Evolutionary conservation across 108 stramenopile species (phyloP).

Genomic region (Cyclostephanos invisitatus): DNA sequence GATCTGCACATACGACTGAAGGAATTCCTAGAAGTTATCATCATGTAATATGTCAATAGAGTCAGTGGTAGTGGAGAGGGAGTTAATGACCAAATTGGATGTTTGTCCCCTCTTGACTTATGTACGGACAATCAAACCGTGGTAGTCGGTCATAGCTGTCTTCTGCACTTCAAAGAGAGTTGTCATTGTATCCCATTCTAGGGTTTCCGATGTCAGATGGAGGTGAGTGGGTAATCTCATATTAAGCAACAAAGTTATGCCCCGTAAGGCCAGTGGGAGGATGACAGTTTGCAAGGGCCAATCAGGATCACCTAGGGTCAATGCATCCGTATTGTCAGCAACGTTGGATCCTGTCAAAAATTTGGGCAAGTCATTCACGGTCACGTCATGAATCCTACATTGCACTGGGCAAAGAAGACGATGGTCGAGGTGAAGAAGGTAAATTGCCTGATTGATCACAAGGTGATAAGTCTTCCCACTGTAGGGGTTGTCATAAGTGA

Average conservation of each 20-base stretch:
- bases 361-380: slow-evolving; percentile 16
- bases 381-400: slow-evolving; percentile 15
- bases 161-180: background rate
- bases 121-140: background rate
- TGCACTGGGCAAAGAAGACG: slow-evolving; percentile 31
- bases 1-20: background rate
- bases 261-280: slow-evolving; percentile 11
- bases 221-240: background rate
- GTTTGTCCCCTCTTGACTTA: background rate
- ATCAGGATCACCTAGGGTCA: background rate
- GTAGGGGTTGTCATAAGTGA: background rate
- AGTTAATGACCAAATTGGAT: background rate
- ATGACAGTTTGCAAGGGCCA: background rate
- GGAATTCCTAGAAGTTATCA: background rate
- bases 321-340: slow-evolving; percentile 5
- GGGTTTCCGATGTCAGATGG: slow-evolving; percentile 10
- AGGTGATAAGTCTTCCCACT: slow-evolving; percentile 1
- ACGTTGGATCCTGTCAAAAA: slow-evolving; percentile 6
- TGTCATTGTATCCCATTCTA: slow-evolving; percentile 9
- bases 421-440: slow-evolving; percentile 16
- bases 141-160: slow-evolving; percentile 5
- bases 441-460: slow-evolving; percentile 15
- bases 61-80: background rate
- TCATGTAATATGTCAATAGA: background rate
- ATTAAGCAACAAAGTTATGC: slow-evolving; percentile 1